Percentiles rank a stretch among this genome's conserved stretches.
phyloP scores from a whole-genome alignment of 163 green algal genomes.

The Scenedesmus sp. region DNA sequence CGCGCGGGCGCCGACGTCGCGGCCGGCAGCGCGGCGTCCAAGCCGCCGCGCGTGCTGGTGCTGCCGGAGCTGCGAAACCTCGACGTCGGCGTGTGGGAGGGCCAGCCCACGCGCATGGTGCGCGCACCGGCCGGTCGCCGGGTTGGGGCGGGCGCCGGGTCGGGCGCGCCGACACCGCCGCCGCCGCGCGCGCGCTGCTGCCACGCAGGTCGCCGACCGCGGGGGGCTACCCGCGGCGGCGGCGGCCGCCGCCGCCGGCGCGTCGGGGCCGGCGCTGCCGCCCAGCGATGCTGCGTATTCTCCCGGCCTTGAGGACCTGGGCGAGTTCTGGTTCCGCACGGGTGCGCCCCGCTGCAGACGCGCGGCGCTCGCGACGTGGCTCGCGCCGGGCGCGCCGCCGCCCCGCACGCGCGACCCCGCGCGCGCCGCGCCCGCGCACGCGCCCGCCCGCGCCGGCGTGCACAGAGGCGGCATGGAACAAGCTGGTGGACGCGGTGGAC shows the following conservation, averaged over 20 bases:
- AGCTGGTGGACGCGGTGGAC: conserved; percentile 35
- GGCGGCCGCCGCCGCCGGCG: conserved; percentile 25
- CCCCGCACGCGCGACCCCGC: conserved; percentile 1
- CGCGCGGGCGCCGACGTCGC: neutral
- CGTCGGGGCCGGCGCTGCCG: conserved; percentile 9
- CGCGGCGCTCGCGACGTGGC: no score
- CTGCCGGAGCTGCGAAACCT: conserved; percentile 55
- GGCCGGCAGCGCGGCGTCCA: neutral
- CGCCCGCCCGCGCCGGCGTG: neutral
- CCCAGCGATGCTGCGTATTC: neutral
- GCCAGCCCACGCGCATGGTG: conserved; percentile 38
- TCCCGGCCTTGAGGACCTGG: conserved; percentile 11
- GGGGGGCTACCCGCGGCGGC: conserved; percentile 27
- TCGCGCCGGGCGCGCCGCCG: no score
- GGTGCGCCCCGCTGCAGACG: neutral
- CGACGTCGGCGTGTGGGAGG: conserved; percentile 49
- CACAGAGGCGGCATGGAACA: conserved; percentile 37
- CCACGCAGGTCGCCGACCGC: conserved; percentile 29
- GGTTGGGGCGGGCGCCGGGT: neutral
- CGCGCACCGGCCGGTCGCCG: neutral
- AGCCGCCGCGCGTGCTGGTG: conserved; percentile 45
- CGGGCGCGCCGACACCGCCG: neutral
- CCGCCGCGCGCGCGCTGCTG: conserved; percentile 15
- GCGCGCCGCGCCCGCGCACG: neutral
- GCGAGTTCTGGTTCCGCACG: conserved; percentile 36